phyloP scores from a whole-genome alignment of 163 green algal species.

The Scenedesmus sp. region DNA sequence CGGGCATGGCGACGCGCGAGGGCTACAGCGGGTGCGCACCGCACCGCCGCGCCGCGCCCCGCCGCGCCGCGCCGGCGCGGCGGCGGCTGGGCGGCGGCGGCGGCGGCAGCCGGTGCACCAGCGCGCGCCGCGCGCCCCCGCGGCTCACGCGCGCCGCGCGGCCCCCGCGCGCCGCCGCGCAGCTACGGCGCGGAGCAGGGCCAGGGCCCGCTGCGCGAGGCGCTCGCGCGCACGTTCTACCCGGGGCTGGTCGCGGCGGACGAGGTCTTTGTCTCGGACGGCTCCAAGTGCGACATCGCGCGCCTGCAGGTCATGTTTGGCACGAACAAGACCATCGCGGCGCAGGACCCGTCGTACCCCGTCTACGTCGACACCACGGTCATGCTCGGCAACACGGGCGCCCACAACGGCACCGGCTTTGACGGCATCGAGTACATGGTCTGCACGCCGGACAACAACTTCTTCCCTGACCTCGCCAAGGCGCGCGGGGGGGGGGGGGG shows the following conservation, averaged over 20 bases:
- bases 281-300: slow-evolving; percentile 99
- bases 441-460: slow-evolving; percentile 83
- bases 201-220: slow-evolving; percentile 79
- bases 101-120: slow-evolving; percentile 6
- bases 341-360: slow-evolving; percentile 94
- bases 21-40: slow-evolving; percentile 92
- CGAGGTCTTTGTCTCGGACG: slow-evolving; percentile 98
- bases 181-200: slow-evolving; percentile 97
- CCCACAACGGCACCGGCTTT: slow-evolving; percentile 88
- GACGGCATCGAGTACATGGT: slow-evolving; percentile 96
- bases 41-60: too few relatives aligned
- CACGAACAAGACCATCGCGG: slow-evolving; percentile 46
- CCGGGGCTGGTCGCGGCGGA: slow-evolving; percentile 67
- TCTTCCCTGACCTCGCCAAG: slow-evolving; percentile 96
- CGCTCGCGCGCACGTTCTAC: slow-evolving; percentile 89
- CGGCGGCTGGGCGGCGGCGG: too few relatives aligned
- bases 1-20: slow-evolving; percentile 88
- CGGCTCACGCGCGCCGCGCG: too few relatives aligned
- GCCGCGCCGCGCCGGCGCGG: too few relatives aligned
- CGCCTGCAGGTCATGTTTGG: slow-evolving; percentile 98
- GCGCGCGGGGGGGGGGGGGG: slow-evolving; percentile 47
- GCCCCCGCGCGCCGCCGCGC: too few relatives aligned
- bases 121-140: too few relatives aligned
- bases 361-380: slow-evolving; percentile 99
- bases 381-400: slow-evolving; percentile 97